Percentiles rank a stretch among this genome's conserved stretches.
phyloP scores from a whole-genome alignment of 116 monocot genomes.

The Papilionanthe hybrid region DNA sequence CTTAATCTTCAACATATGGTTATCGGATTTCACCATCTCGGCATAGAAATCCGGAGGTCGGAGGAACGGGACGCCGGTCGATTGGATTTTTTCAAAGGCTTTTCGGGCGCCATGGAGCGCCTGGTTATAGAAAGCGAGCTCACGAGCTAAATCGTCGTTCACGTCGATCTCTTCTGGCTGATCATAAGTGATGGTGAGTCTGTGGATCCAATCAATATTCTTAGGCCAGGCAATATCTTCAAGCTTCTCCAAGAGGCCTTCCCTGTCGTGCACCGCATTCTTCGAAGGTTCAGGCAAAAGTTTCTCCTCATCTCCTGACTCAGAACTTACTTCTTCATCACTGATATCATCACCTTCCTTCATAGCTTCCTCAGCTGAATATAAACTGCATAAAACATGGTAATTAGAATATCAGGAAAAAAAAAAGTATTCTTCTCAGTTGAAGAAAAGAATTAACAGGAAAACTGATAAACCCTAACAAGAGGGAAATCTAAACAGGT shows the following conservation, averaged over 20 bases:
- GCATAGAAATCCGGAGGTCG: slow-evolving; percentile 85
- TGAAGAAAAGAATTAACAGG: no score
- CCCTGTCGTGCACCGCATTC: slow-evolving; percentile 62
- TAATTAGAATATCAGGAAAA: no score
- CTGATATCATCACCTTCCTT: neutral
- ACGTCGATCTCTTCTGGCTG: slow-evolving; percentile 53
- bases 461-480: no score
- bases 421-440: no score
- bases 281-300: slow-evolving; percentile 48
- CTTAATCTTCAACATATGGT: slow-evolving; percentile 86
- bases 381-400: neutral
- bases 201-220: slow-evolving; percentile 73
- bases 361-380: neutral
- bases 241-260: slow-evolving; percentile 74
- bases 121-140: slow-evolving; percentile 79
- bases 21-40: slow-evolving; percentile 87
- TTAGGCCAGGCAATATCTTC: slow-evolving; percentile 83
- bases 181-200: slow-evolving; percentile 49
- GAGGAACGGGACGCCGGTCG: slow-evolving; percentile 59
- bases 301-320: slow-evolving; percentile 25
- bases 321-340: slow-evolving; percentile 8
- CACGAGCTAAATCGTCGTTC: slow-evolving; percentile 76
- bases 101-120: slow-evolving; percentile 62
- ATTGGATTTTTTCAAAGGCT: slow-evolving; percentile 60
- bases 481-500: no score